A percentile compares a stretch with the other conserved stretches of the same genome.
Evolutionary conservation across 108 stramenopile genomes (phyloP).

Genomic region (Phaeodactylum tricornutum): DNA sequence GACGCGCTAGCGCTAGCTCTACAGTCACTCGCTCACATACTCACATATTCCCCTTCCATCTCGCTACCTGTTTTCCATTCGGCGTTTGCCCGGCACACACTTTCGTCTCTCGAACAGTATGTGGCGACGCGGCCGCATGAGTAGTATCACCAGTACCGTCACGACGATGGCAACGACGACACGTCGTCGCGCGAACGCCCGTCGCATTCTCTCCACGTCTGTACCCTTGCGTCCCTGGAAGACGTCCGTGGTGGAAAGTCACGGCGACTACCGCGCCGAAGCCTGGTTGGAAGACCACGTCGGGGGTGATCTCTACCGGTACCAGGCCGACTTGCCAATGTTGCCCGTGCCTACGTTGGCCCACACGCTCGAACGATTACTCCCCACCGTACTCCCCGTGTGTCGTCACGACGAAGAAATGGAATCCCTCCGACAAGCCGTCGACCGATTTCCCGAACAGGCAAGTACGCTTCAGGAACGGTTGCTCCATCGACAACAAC

Average conservation of each 20-base stretch:
- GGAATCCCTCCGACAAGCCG: conserved; percentile 30
- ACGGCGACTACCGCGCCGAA: conserved; percentile 66
- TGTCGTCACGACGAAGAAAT: conserved; percentile 23
- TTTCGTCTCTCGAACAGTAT: too few species aligned
- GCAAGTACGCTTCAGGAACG: conserved; percentile 51
- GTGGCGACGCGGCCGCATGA: too few species aligned
- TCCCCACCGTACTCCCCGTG: conserved; percentile 35
- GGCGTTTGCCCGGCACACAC: too few species aligned
- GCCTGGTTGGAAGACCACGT: conserved; percentile 53
- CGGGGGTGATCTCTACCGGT: conserved; percentile 40
- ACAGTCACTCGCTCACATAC: too few species aligned
- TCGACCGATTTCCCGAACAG: conserved; percentile 44
- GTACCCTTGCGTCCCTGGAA: conserved; percentile 47
- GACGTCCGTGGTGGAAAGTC: conserved; percentile 40
- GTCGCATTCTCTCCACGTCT: too few species aligned
- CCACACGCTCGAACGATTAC: conserved; percentile 34
- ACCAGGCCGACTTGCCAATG: conserved; percentile 34
- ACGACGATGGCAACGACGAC: too few species aligned
- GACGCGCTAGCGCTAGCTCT: too few species aligned
- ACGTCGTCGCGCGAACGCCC: too few species aligned
- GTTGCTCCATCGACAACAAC: conserved; percentile 29
- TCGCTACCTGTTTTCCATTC: too few species aligned
- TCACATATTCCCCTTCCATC: too few species aligned
- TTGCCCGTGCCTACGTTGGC: conserved; percentile 53
- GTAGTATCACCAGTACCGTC: too few species aligned